Evolutionary conservation across 768 basidiomycete genomes (phyloP), one percentile per base, ranked within the genome.

Genomic region (Hericium rajendrae): DNA sequence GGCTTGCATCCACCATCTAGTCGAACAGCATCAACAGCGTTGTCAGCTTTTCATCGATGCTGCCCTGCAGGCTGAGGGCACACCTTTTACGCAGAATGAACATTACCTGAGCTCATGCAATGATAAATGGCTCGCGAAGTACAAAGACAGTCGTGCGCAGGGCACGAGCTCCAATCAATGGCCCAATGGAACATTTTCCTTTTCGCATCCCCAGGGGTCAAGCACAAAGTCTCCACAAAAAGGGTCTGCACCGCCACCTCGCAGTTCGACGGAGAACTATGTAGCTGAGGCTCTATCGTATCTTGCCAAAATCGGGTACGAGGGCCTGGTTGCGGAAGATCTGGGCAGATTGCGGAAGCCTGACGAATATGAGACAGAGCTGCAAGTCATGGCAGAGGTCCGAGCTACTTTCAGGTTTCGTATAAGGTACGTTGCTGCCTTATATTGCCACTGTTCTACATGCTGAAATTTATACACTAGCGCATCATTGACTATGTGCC

Each of bases 351-450:
- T 78, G 18, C 59, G 58, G 2, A 64, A 67, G 8, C 57, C 65
- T 10, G 72, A 76, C 60, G 64, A 70, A 43, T 78, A 68, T 57
- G 76, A 77, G 60, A 68, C 68, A 13, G 76, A 76, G 64, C 61
- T 79, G 28, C 55, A 66, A 16, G 70, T 75, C 10, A 74, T 74
- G 71, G 73, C 77, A 2, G 74, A 77, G 56, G 72, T 75, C 4
- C 64, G 71, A 76, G 76, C 15, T 78, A 78, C 61, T 78, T 74
- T 66, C 72, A 76, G 62, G 71, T 78, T 15, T 69, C 77, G 0
- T 78, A 74, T 64, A 78, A 78, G 68, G 78, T 73, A 37, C 37
- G 67, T 51, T 15, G 16, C n/a, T 46, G 39, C 43, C 15, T 32
- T 26, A 48, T 4, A 53, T 20, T 46, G 26, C 15, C 18, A 6